phyloP scores from a whole-genome alignment of 148 eudicot genomes.

The Fagopyrum homotropicum region DNA sequence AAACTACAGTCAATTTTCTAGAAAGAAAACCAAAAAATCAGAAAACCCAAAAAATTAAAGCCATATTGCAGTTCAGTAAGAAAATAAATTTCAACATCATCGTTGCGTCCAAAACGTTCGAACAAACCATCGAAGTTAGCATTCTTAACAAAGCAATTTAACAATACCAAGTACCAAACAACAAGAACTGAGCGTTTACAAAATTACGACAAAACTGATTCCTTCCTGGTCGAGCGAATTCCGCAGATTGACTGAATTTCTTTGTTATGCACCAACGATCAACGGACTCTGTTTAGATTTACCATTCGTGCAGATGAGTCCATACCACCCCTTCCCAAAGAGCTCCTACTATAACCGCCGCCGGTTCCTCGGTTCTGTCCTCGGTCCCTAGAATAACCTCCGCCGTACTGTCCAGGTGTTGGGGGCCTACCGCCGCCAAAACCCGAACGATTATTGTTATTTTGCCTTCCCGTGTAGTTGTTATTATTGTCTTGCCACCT shows the following conservation, averaged over 20 bases:
- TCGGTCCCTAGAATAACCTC: conserved; percentile 42
- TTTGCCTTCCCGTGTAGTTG: conserved; percentile 46
- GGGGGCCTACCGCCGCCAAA: conserved; percentile 29
- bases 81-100: no score
- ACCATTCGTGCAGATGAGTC: conserved; percentile 67
- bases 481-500: conserved; percentile 60
- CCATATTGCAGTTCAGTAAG: no score
- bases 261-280: background rate
- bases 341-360: conserved; percentile 31
- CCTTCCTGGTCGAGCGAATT: background rate
- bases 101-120: no score
- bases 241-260: background rate
- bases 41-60: no score
- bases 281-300: conserved; percentile 56
- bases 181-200: background rate
- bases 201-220: background rate
- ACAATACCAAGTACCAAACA: background rate
- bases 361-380: conserved; percentile 28
- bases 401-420: conserved; percentile 32
- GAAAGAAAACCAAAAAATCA: no score
- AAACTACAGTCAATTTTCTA: no score
- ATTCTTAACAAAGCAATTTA: background rate
- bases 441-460: conserved; percentile 37
- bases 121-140: no score
- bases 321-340: conserved; percentile 41